phyloP scores from a whole-genome alignment of 2,329 filamentous ascomycete genomes.

The Colletotrichum gloeosporioides region DNA sequence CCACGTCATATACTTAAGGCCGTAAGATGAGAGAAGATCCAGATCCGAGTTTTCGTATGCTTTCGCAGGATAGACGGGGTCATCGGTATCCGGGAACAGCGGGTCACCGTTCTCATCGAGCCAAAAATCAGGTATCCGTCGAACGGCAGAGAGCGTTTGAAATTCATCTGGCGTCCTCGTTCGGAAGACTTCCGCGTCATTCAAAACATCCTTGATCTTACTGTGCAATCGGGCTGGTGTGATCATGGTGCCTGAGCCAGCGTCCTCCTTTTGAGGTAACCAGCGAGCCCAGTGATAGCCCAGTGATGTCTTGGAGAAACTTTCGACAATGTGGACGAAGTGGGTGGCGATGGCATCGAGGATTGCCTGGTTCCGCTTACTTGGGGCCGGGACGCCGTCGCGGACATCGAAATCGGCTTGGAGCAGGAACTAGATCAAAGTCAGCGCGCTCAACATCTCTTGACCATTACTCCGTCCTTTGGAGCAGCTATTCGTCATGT shows the following conservation, averaged over 20 bases:
- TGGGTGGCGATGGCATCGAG: constrained; percentile 30
- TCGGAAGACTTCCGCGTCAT: not conserved
- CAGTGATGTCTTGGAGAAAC: not conserved
- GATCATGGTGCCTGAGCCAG: not conserved
- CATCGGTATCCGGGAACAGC: not conserved
- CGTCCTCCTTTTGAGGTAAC: not conserved
- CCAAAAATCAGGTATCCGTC: not conserved
- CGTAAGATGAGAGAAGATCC: not conserved
- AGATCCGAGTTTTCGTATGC: not conserved
- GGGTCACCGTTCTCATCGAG: not conserved
- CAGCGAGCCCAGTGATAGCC: not conserved
- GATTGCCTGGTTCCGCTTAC: constrained; percentile 42
- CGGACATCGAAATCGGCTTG: constrained; percentile 57
- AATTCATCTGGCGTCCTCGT: not conserved
- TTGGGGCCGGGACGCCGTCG: constrained; percentile 43
- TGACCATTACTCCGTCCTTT: not conserved
- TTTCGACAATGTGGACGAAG: constrained; percentile 20
- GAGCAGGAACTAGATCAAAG: constrained; percentile 44
- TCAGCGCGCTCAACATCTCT: not conserved
- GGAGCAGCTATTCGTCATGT: not conserved
- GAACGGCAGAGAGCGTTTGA: not conserved
- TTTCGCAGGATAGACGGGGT: not conserved
- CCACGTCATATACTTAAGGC: not conserved
- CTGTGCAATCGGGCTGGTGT: not conserved
- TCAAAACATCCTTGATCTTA: not conserved